These are phyloP conservation scores for Raphidocelis subcapitata DNA, from an alignment of 139 green algal species.

Conservation along the genomic window DNA sequence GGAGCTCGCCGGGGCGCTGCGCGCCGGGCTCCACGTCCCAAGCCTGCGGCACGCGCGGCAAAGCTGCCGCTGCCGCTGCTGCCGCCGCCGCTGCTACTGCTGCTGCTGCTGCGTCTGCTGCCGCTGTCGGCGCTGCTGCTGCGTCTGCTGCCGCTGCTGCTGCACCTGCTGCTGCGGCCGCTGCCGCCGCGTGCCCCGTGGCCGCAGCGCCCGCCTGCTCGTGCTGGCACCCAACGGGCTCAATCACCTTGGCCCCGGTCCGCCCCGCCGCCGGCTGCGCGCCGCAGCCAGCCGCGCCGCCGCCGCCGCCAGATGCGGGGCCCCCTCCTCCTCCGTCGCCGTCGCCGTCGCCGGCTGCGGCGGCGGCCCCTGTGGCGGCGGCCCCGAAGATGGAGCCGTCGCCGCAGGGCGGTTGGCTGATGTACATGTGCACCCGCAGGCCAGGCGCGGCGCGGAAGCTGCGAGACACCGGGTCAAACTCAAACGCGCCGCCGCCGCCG, in stretches of 20 bases:
- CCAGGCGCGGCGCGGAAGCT: constrained; percentile 47
- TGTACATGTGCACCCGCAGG: constrained; percentile 72
- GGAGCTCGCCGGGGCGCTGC: constrained; percentile 57
- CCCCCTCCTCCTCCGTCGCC: no score
- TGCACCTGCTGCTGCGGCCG: constrained; percentile 1
- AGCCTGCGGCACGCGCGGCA: constrained; percentile 43
- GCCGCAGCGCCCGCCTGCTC: not conserved
- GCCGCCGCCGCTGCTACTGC: not conserved
- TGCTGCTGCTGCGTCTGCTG: not conserved
- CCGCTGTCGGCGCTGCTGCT: not conserved
- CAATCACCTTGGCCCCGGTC: constrained; percentile 55
- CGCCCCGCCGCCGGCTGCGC: constrained; percentile 13
- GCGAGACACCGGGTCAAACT: constrained; percentile 12
- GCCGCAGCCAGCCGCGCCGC: not conserved
- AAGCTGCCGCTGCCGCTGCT: not conserved
- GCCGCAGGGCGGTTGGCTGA: constrained; percentile 83
- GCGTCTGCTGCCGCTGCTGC: constrained; percentile 2
- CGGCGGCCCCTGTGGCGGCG: not conserved
- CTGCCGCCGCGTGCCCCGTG: constrained; percentile 12
- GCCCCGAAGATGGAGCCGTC: constrained; percentile 71
- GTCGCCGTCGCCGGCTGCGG: no score
- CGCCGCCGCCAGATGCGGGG: not conserved
- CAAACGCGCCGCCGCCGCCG: constrained; percentile 2
- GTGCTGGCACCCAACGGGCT: no score
- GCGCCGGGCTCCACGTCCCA: constrained; percentile 61